Evolutionary conservation across 1,139 yeast species (phyloP).

Genomic region (Kurtzmaniella natalensis): DNA sequence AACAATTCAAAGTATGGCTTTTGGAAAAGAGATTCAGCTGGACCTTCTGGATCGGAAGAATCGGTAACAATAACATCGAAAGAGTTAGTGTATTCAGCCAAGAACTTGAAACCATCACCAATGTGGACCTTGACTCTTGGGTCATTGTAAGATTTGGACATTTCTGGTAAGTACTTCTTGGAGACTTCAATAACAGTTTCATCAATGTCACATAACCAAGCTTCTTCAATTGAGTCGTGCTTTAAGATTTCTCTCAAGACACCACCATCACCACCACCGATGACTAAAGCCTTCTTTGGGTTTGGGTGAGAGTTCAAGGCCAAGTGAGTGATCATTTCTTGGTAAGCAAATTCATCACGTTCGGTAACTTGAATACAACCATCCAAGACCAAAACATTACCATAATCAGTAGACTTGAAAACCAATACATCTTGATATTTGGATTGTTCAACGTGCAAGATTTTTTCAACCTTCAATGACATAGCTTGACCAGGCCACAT

Average conservation of each 20-base stretch:
- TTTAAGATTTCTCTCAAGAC: slow-evolving; percentile 88
- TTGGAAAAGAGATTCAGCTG: slow-evolving; percentile 86
- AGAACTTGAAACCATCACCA: slow-evolving; percentile 90
- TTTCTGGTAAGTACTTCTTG: slow-evolving; percentile 77
- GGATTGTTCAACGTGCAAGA: slow-evolving; percentile 75
- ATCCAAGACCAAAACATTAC: slow-evolving; percentile 87
- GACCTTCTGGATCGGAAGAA: slow-evolving; percentile 96
- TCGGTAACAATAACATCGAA: slow-evolving; percentile 92
- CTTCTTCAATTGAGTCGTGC: slow-evolving; percentile 78
- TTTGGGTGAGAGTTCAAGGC: slow-evolving; percentile 86
- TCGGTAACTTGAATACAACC: slow-evolving; percentile 91
- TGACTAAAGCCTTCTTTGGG: slow-evolving; percentile 84
- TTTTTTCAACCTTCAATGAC: slow-evolving; percentile 76
- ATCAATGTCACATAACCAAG: slow-evolving; percentile 87
- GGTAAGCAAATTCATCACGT: slow-evolving; percentile 91
- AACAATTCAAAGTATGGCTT: slow-evolving; percentile 79
- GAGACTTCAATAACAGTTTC: slow-evolving; percentile 82
- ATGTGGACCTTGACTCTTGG: slow-evolving; percentile 80
- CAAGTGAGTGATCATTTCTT: slow-evolving; percentile 91
- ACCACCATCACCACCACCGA: slow-evolving; percentile 98
- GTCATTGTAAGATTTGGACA: slow-evolving; percentile 75
- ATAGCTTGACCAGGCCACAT: slow-evolving; percentile 97
- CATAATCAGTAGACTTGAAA: slow-evolving; percentile 82
- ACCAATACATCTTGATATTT: slow-evolving; percentile 86
- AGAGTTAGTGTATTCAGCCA: slow-evolving; percentile 62